Evolutionary conservation across 306 rosid genomes (phyloP), one percentile per base, ranked within the genome.

Genomic region (Rosa multiflora): DNA sequence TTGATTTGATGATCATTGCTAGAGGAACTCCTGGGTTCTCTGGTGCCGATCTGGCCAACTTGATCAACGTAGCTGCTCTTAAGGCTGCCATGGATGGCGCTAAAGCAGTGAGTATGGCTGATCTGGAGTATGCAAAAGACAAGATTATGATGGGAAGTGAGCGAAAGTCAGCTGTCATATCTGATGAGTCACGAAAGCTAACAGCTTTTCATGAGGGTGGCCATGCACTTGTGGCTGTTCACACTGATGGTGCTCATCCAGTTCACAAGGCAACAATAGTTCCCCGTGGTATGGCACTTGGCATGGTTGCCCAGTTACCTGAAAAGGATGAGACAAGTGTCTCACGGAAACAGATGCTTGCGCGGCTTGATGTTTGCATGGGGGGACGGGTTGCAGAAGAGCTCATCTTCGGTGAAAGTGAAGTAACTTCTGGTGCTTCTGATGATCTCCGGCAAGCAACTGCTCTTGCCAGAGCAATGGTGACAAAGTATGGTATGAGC

Each of bases 331-430:
- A 92, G 84, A 94, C 92, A 4, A 91, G 88, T 67, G 8, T 83
- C 67, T 86, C 93, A 20, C 91, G 93, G 21, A 92, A 89, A 74
- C 93, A 94, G 81, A 87, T 94, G 97, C 97, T 92, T 75, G 97
- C 99, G 0, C 56, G 79, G 21, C 99, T 94, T 9, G 97, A 94
- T 68, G 93, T 94, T 58, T 82, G 79, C 80, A 94, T 94, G 99
- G 99, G 97, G 51, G 99, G 99, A 12, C 81, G 95, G 40, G 99
- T 91, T 68, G 99, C 97, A 0, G 98, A 95, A 83, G 98, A 95
- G 87, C 84, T 94, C 6, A 91, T 92, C 39, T 95, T 92, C 78
- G 98, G 99, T 66, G 97, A 91, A 66, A 92, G 80, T 79, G 98
- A 92, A 83, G 94, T 92, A 55, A 91, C 97, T 75, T 81, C 95